These are phyloP conservation scores for Aspergillus conjunctus DNA, from an alignment of 495 filamentous ascomycete species.

Conservation along the genomic window DNA sequence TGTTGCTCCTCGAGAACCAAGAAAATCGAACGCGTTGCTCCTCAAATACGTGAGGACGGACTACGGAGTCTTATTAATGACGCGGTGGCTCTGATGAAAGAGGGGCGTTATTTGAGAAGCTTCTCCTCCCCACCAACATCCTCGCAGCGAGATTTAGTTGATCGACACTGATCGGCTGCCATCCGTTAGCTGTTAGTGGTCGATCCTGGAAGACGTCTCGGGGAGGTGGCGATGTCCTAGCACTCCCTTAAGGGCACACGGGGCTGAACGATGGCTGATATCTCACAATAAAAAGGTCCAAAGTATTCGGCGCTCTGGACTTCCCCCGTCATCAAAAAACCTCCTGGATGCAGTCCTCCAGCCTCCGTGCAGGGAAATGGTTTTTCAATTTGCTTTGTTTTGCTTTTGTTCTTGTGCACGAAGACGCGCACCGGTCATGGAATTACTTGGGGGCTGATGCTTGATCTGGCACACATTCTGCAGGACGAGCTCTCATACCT, in stretches of 20 bases:
- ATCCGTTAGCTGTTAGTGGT: conserved; percentile 11
- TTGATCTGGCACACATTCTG: not conserved
- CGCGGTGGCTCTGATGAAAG: not conserved
- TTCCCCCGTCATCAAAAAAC: not conserved
- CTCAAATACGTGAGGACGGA: too few species aligned
- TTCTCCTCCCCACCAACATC: not conserved
- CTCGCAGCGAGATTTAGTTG: not conserved
- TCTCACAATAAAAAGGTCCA: conserved; percentile 21
- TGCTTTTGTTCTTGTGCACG: not conserved
- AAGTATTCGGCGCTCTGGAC: not conserved
- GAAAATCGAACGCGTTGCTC: not conserved
- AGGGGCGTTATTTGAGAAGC: not conserved
- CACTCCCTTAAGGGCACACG: not conserved
- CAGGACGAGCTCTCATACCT: not conserved
- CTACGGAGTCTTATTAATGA: not conserved
- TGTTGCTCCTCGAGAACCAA: not conserved
- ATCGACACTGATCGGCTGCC: conserved; percentile 19
- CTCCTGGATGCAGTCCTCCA: conserved; percentile 2
- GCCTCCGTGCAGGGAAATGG: conserved; percentile 4
- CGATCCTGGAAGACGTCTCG: conserved; percentile 12
- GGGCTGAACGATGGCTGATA: conserved; percentile 15
- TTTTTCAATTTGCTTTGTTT: not conserved
- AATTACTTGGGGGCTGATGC: not conserved
- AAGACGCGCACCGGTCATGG: not conserved
- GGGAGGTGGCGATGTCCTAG: conserved; percentile 17